phyloP scores from a whole-genome alignment of 345 rosid species.

The Citrus glauca region DNA sequence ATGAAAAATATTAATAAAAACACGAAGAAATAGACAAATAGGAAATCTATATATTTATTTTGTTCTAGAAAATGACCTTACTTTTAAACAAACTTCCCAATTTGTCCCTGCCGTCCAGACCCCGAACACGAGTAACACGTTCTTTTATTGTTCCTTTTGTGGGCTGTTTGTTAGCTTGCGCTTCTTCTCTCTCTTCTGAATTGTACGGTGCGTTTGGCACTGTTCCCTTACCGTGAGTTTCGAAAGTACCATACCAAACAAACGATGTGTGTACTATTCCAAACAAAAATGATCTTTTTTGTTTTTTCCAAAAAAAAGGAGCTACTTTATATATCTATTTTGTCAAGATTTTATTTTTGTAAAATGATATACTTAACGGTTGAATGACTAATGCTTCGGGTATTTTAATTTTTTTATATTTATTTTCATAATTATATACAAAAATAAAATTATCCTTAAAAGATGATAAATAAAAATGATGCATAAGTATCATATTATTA shows the following conservation, averaged over 20 bases:
- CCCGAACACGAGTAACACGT: constrained; percentile 5
- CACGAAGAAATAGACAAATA: neutral
- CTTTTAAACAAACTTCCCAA: neutral
- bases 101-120: neutral
- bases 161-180: neutral
- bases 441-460: too few relatives aligned
- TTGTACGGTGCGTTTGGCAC: neutral
- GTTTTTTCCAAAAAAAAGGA: too few relatives aligned
- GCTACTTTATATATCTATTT: neutral
- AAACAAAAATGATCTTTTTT: neutral
- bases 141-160: neutral
- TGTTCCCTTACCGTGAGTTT: neutral
- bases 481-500: too few relatives aligned
- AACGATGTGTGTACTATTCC: neutral
- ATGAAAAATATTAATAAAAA: too few relatives aligned
- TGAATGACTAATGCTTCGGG: too few relatives aligned
- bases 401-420: too few relatives aligned
- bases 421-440: too few relatives aligned
- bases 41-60: neutral
- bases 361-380: too few relatives aligned
- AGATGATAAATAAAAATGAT: too few relatives aligned
- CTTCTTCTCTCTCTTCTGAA: neutral
- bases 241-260: neutral
- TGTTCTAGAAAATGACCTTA: neutral
- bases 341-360: too few relatives aligned